A percentile compares a stretch with the other conserved stretches of the same genome.
Evolutionary conservation across 2,329 filamentous ascomycete genomes (phyloP).

Genomic region (Colletotrichum camelliae): DNA sequence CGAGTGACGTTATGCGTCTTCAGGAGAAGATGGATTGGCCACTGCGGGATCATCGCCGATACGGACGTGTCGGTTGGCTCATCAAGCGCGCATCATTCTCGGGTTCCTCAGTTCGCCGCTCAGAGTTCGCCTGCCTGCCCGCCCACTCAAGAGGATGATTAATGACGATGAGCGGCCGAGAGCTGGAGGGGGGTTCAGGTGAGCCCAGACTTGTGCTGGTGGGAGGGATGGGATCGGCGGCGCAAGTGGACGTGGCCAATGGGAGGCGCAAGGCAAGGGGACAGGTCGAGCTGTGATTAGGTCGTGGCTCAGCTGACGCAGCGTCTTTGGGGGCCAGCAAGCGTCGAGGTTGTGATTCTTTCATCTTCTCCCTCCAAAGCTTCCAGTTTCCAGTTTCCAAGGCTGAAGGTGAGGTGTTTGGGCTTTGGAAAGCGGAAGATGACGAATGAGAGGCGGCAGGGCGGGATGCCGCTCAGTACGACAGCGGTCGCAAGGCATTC

Average conservation of each 20-base stretch:
- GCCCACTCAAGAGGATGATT: not conserved
- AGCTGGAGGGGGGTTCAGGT: not conserved
- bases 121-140: not conserved
- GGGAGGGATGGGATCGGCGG: conserved; percentile 10
- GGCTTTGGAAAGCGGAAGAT: not conserved
- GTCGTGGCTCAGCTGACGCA: conserved; percentile 15
- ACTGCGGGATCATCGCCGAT: not conserved
- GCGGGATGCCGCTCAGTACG: not conserved
- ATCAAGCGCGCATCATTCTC: not conserved
- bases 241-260: conserved; percentile 10
- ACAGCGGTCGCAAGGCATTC: not conserved
- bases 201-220: not conserved
- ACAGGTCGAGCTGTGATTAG: conserved; percentile 2
- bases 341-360: not conserved
- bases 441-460: not conserved
- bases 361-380: not conserved
- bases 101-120: not conserved
- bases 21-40: not conserved
- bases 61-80: not conserved
- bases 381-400: not conserved
- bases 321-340: not conserved
- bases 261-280: not conserved
- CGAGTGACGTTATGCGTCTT: not conserved
- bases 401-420: not conserved
- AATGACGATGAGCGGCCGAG: conserved; percentile 7